Base-by-base conservation (phyloP, 1,139 yeast species). In the Tardiomyces depauwii region DNA sequence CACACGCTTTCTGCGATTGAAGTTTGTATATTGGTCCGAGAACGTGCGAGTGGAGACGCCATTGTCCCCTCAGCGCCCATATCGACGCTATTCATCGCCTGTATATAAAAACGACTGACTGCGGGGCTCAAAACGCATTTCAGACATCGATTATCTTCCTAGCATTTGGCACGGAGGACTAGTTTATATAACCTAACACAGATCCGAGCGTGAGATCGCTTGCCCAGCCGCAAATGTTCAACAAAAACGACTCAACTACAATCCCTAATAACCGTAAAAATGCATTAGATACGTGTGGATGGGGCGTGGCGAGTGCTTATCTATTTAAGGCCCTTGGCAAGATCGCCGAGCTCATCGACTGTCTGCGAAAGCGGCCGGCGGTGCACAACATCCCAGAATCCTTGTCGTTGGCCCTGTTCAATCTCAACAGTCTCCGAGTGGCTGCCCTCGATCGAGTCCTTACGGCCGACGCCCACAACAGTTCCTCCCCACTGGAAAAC, bases 311-410 rank as follows among this genome's bases (percentile, higher is more conserved):
- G 25, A 7, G 4, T 21, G 25, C 25, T 21, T 21, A 10, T 30
- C 36, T 50, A 50, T 49, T 50, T 50, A 45, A 50, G 49, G 23
- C 54, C 54, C 47, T 54, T 56, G 46, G 60, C 61, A 38, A 57
- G 52, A 40, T 66, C 71, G 39, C 95, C 95, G 57, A 85, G 72
- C 58, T 80, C 82, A 53, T 78, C 83, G 39, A 82, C 75, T 18
- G 94, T 84, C 66, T 84, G 89, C 33, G 88, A 78, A 56, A 85
- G 68, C 23, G 95, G 95, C 62, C 86, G 77, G 72, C 95, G 80
- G 69, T 80, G 78, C 66, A 80, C 78, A 42, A 81, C 80, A 55
- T 84, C 93, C 88, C 89, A 85, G 69, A 83, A 83, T 38, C 80
- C 79, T 66, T 82, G 91, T 61, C 76, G 75, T 49, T 67, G 68